These are phyloP conservation scores for Ophiostoma fasciatum DNA, from an alignment of 2,329 filamentous ascomycete species.

Conservation along the genomic window DNA sequence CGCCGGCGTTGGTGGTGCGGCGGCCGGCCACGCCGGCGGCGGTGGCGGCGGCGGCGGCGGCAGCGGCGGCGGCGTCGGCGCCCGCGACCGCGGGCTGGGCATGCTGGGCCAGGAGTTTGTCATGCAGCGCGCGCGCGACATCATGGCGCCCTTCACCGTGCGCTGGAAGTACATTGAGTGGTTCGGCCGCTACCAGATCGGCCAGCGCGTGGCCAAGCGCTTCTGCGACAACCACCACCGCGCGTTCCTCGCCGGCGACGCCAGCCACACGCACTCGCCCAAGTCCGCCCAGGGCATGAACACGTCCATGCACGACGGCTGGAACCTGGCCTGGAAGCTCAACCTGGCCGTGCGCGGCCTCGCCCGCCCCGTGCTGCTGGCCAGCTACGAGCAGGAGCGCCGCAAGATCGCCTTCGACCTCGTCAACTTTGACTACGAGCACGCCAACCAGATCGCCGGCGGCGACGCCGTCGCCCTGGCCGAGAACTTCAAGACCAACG, in stretches of 20 bases:
- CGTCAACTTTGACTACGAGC: constrained; percentile 40
- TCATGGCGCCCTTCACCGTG: constrained; percentile 42
- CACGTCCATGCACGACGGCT: constrained; percentile 45
- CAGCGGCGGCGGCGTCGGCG: no score
- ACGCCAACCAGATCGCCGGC: constrained; percentile 28
- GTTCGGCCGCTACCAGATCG: constrained; percentile 60
- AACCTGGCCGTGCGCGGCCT: constrained; percentile 40
- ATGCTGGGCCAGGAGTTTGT: constrained; percentile 44
- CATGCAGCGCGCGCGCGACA: constrained; percentile 45
- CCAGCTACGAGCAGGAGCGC: constrained; percentile 49
- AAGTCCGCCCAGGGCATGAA: constrained; percentile 54
- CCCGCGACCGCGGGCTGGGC: constrained; percentile 22
- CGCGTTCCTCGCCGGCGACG: constrained; percentile 49
- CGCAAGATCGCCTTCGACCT: constrained; percentile 45
- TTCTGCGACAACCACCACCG: constrained; percentile 48
- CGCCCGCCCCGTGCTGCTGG: constrained; percentile 36
- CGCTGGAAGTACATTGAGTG: constrained; percentile 48
- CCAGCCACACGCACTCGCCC: constrained; percentile 51
- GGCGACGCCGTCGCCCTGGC: constrained; percentile 44
- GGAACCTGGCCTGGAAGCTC: constrained; percentile 48
- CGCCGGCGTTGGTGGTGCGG: no score
- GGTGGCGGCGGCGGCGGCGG: no score
- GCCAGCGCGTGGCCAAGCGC: constrained; percentile 53
- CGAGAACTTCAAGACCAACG: constrained; percentile 50
- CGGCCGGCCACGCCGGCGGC: no score